Conservation (phyloP, 345 rosid genomes). For the Arabidopsis thaliana region DNA sequence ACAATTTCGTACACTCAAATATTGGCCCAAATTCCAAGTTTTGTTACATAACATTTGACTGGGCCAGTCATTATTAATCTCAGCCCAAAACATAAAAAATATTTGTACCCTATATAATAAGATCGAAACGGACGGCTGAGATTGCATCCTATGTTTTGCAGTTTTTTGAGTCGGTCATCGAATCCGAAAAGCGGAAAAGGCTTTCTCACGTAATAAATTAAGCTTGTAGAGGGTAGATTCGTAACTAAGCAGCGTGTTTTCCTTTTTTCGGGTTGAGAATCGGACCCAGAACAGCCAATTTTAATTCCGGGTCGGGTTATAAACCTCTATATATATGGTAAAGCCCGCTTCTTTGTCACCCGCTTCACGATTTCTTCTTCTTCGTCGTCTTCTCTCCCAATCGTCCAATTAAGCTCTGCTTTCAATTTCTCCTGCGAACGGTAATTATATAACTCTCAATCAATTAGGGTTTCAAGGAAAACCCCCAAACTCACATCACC, state of each 20-base stretch:
- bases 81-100: not conserved
- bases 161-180: too few species aligned
- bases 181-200: too few species aligned
- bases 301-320: conserved; percentile 3
- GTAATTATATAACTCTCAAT: not conserved
- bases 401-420: not conserved
- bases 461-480: conserved; percentile 2
- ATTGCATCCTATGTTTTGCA: not conserved
- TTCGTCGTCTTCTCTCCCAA: not conserved
- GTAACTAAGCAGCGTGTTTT: not conserved
- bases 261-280: not conserved
- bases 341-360: not conserved
- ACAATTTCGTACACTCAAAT: too few species aligned
- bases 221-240: not conserved
- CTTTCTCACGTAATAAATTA: not conserved
- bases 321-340: not conserved
- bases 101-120: not conserved
- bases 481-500: not conserved
- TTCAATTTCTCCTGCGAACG: not conserved
- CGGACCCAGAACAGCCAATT: not conserved
- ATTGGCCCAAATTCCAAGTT: not conserved
- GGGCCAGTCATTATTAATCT: not conserved
- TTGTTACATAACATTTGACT: not conserved
- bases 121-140: not conserved
- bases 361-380: not conserved